Percentiles rank a stretch among this genome's conserved stretches.
Conservation (phyloP, 2,329 filamentous ascomycete genomes). For the Cladosporium velox region DNA sequence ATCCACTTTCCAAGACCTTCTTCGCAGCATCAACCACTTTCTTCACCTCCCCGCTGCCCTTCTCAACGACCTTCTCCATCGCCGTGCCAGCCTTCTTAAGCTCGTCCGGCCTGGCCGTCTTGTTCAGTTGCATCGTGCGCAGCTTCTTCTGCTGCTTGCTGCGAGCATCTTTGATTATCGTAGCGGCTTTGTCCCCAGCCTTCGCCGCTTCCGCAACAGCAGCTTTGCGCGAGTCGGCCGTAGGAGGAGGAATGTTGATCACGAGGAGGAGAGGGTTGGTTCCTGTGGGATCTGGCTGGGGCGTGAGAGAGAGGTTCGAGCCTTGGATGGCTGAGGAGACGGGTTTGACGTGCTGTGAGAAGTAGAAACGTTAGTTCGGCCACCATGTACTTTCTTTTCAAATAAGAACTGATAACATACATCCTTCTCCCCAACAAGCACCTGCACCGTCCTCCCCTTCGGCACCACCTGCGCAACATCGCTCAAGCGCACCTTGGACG, state of each 20-base stretch:
- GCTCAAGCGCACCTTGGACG: slow-evolving; percentile 49
- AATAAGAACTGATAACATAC: too few species aligned
- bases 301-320: slow-evolving; percentile 52
- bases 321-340: slow-evolving; percentile 56
- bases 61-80: slow-evolving; percentile 56
- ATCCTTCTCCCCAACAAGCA: slow-evolving; percentile 66
- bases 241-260: slow-evolving; percentile 59
- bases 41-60: slow-evolving; percentile 51
- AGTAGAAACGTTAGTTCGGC: neutral
- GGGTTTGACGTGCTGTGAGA: slow-evolving; percentile 53
- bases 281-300: slow-evolving; percentile 52
- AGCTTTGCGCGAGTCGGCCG: slow-evolving; percentile 51
- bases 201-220: slow-evolving; percentile 36
- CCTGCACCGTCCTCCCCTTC: slow-evolving; percentile 61
- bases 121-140: slow-evolving; percentile 46
- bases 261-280: slow-evolving; percentile 54
- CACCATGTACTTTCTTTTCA: too few species aligned
- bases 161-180: slow-evolving; percentile 46
- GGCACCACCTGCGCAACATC: slow-evolving; percentile 69
- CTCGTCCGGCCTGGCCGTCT: slow-evolving; percentile 50
- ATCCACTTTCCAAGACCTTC: slow-evolving; percentile 46
- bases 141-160: slow-evolving; percentile 53
- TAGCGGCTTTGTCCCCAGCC: slow-evolving; percentile 46
- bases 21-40: slow-evolving; percentile 51
- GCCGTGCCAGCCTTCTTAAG: slow-evolving; percentile 49